A percentile compares a stretch with the other conserved stretches of the same genome.
phyloP scores from a whole-genome alignment of 2,329 filamentous ascomycete genomes.

The Parascedosporium putredinis region DNA sequence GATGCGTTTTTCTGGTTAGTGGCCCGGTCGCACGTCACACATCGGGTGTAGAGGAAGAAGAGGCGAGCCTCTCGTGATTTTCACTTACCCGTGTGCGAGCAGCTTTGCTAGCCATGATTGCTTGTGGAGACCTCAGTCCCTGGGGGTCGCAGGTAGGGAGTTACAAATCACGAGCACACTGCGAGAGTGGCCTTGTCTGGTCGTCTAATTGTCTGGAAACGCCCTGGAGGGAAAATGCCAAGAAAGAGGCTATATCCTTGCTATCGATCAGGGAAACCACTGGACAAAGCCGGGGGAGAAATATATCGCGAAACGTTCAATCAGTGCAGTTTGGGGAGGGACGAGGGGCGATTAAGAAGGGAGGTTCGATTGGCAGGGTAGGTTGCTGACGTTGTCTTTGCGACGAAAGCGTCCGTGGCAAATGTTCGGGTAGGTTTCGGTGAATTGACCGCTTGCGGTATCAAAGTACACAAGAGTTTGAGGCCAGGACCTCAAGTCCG shows the following conservation, averaged over 20 bases:
- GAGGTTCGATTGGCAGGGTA: no score
- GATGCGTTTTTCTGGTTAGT: neutral
- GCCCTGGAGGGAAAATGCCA: no score
- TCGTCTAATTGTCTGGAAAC: no score
- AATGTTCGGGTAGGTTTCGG: slow-evolving; percentile 1
- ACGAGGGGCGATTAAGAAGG: neutral
- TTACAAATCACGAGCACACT: no score
- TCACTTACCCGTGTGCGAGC: slow-evolving; percentile 58
- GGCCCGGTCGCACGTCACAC: no score
- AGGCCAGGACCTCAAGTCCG: neutral
- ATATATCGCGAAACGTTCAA: no score
- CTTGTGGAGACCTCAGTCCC: no score
- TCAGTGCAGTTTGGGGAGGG: slow-evolving; percentile 8
- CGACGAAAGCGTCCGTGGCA: neutral
- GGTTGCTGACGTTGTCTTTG: slow-evolving; percentile 1
- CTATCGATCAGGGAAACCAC: no score
- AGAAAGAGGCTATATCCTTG: no score
- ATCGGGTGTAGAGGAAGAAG: neutral
- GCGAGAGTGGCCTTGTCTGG: no score
- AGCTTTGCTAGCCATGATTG: slow-evolving; percentile 58
- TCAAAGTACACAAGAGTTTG: neutral
- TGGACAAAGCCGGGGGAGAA: no score
- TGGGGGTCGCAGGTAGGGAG: neutral
- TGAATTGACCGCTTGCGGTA: neutral
- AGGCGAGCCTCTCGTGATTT: neutral